Evolutionary conservation across 495 filamentous ascomycete genomes (phyloP).

Genomic region (Aspergillus carlsbadensis): DNA sequence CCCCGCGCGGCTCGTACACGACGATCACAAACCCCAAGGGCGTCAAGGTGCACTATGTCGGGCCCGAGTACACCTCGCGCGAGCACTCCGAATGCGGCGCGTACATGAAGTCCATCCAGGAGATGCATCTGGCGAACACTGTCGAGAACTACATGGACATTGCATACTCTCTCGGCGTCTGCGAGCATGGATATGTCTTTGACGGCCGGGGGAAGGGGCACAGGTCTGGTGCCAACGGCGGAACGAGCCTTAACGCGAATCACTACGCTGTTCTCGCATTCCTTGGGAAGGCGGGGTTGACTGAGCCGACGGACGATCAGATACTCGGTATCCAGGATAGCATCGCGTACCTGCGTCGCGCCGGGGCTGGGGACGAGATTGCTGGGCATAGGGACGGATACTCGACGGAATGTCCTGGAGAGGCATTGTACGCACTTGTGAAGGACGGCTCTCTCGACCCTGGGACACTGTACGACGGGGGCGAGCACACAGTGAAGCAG

Average conservation of each 20-base stretch:
- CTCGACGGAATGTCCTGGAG: constrained; percentile 1
- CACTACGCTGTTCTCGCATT: constrained; percentile 6
- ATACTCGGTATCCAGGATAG: not conserved
- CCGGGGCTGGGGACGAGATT: not conserved
- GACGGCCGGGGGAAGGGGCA: constrained; percentile 2
- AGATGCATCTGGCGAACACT: not conserved
- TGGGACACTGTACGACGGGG: not conserved
- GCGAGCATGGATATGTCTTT: constrained; percentile 8
- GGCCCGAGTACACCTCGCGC: not conserved
- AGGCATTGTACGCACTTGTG: not conserved
- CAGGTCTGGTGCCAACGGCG: not conserved
- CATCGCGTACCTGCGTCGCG: constrained; percentile 2
- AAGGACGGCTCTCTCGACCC: not conserved
- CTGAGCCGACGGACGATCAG: not conserved
- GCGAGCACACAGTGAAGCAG: not conserved
- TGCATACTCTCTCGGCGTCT: constrained; percentile 4
- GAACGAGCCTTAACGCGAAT: not conserved
- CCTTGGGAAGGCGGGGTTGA: not conserved
- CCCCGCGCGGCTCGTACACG: not conserved
- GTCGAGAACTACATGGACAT: not conserved
- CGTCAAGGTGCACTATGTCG: constrained; percentile 6
- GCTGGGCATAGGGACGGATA: not conserved
- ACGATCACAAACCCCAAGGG: not conserved
- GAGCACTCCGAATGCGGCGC: not conserved
- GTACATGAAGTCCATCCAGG: constrained; percentile 8